Conservation (phyloP, 2,329 filamentous ascomycete species). For the Fusarium graminum region DNA sequence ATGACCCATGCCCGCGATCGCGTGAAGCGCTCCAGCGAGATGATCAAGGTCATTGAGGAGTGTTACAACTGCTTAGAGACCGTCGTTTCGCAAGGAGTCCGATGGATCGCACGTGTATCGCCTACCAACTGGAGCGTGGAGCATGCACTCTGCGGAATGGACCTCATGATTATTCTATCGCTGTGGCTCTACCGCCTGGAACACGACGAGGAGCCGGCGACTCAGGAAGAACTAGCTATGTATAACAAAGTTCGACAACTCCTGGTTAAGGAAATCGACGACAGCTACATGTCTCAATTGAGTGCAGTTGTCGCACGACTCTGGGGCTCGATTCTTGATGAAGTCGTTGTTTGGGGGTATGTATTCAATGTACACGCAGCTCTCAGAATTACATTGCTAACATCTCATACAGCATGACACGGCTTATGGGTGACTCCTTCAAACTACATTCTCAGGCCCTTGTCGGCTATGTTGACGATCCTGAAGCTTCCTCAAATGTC, state of each 20-base stretch:
- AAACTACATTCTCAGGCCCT: conserved; percentile 96
- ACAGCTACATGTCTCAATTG: conserved; percentile 83
- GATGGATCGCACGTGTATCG: conserved; percentile 97
- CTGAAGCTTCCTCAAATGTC: conserved; percentile 75
- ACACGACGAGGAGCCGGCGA: conserved; percentile 94
- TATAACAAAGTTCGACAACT: conserved; percentile 92
- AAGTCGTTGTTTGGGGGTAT: conserved; percentile 99
- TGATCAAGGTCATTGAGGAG: conserved; percentile 98
- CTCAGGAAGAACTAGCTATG: conserved; percentile 86
- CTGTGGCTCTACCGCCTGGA: conserved; percentile 99
- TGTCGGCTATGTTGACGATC: conserved; percentile 91
- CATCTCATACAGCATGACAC: conserved; percentile 76
- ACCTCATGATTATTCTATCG: conserved; percentile 97
- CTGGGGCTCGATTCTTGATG: conserved; percentile 98
- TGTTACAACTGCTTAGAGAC: conserved; percentile 99
- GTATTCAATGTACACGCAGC: conserved; percentile 56
- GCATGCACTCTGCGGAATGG: conserved; percentile 94
- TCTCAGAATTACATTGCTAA: conserved; percentile 37
- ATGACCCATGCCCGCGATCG: conserved; percentile 96
- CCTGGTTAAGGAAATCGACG: conserved; percentile 90
- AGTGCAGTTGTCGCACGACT: conserved; percentile 95
- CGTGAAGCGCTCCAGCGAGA: conserved; percentile 94
- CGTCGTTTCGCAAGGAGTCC: conserved; percentile 91
- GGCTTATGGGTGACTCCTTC: conserved; percentile 98
- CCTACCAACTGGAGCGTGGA: conserved; percentile 99